Conservation (phyloP, 208 protist genomes). For the Trypanosoma boissoni region DNA sequence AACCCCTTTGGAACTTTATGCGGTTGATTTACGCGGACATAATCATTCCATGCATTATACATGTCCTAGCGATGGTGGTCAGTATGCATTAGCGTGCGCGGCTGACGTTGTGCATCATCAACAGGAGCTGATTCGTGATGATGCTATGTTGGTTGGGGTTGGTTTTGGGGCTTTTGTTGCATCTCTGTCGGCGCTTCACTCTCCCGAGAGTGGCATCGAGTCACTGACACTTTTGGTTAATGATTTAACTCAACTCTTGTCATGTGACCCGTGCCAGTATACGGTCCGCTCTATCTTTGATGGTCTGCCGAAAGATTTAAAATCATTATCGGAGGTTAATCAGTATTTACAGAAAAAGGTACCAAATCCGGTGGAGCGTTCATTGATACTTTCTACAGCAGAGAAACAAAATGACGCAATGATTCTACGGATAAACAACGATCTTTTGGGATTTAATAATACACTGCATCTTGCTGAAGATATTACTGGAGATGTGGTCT, state of each 20-base stretch:
- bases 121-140: conserved; percentile 38
- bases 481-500: conserved; percentile 22
- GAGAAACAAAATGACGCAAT: conserved; percentile 31
- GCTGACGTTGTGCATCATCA: conserved; percentile 59
- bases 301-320: conserved; percentile 18
- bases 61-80: conserved; percentile 8
- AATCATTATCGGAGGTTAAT: conserved; percentile 40
- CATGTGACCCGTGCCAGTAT: conserved; percentile 36
- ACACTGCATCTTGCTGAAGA: conserved; percentile 17
- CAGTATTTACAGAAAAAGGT: conserved; percentile 35
- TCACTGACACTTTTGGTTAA: conserved; percentile 67
- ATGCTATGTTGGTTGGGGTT: conserved; percentile 49
- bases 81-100: conserved; percentile 43
- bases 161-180: conserved; percentile 79
- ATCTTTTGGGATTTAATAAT: conserved; percentile 28
- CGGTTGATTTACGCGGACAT: conserved; percentile 74
- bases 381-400: conserved; percentile 44
- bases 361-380: conserved; percentile 42
- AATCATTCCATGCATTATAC: conserved; percentile 40
- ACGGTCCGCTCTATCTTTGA: conserved; percentile 26
- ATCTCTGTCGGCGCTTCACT: conserved; percentile 48
- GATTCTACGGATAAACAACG: conserved; percentile 41
- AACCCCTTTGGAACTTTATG: conserved; percentile 75
- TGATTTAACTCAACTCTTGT: conserved; percentile 35
- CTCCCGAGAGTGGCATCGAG: conserved; percentile 42